Evolutionary conservation across 2,329 filamentous ascomycete species (phyloP).

Genomic region (Alternaria burnsii): DNA sequence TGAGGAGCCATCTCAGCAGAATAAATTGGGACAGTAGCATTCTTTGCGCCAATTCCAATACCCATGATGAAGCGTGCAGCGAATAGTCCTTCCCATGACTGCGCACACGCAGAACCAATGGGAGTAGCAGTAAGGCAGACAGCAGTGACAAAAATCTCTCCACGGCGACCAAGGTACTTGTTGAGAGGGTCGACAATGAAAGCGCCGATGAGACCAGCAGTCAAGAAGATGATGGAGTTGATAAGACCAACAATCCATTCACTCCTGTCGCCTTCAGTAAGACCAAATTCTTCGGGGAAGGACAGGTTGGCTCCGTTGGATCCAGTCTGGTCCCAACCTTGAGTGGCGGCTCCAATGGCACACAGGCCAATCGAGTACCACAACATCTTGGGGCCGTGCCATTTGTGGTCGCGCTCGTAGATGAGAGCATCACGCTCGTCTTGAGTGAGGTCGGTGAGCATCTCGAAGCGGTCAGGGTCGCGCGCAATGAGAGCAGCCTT

Average conservation of each 20-base stretch:
- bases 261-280: constrained; percentile 43
- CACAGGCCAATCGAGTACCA: constrained; percentile 73
- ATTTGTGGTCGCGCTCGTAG: constrained; percentile 72
- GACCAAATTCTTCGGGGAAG: constrained; percentile 65
- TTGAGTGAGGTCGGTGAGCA: constrained; percentile 67
- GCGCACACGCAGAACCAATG: constrained; percentile 49
- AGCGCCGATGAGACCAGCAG: constrained; percentile 46
- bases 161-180: constrained; percentile 48
- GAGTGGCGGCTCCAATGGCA: constrained; percentile 73
- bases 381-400: constrained; percentile 64
- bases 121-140: constrained; percentile 48
- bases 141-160: constrained; percentile 51
- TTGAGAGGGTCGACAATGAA: constrained; percentile 48
- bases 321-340: constrained; percentile 72
- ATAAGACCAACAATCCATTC: constrained; percentile 47
- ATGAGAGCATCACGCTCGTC: constrained; percentile 67
- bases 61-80: constrained; percentile 49
- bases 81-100: constrained; percentile 50
- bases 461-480: constrained; percentile 70
- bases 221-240: constrained; percentile 52
- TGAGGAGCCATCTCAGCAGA: constrained; percentile 48
- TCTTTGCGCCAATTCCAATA: constrained; percentile 47
- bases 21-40: constrained; percentile 47
- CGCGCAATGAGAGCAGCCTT: constrained; percentile 79
- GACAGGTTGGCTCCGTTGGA: constrained; percentile 65